Evolutionary conservation across 1,284 basidiomycete species (phyloP).

Genomic region (Hypsizygus ulmarius): DNA sequence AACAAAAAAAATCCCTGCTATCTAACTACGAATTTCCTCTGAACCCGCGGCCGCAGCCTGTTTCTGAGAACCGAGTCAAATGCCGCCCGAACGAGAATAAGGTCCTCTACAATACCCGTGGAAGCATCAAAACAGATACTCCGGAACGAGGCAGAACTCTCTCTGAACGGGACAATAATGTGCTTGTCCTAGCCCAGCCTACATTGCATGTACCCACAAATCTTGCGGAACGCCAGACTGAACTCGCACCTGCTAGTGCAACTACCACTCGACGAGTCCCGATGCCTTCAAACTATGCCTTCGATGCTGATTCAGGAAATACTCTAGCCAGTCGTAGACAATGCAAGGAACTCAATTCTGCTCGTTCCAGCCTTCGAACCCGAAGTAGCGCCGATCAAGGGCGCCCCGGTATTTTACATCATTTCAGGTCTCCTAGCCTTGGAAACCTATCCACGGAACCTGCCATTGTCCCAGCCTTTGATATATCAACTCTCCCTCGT

Average conservation of each 20-base stretch:
- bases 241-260: background rate
- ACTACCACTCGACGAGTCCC: background rate
- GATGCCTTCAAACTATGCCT: background rate
- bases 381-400: background rate
- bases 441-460: slow-evolving; percentile 12
- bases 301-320: background rate
- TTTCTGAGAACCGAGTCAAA: slow-evolving; percentile 5
- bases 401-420: background rate
- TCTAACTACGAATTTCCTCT: too few relatives aligned
- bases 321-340: background rate
- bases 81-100: slow-evolving; percentile 8
- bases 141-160: slow-evolving; percentile 8
- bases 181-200: slow-evolving; percentile 2
- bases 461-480: slow-evolving; percentile 3
- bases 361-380: slow-evolving; percentile 2
- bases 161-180: slow-evolving; percentile 13
- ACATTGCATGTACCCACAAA: slow-evolving; percentile 3
- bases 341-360: background rate
- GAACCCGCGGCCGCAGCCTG: background rate
- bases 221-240: background rate
- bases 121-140: slow-evolving; percentile 7
- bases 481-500: slow-evolving; percentile 14
- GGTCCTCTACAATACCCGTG: background rate
- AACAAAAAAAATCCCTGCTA: background rate
- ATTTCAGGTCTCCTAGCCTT: slow-evolving; percentile 17